Evolutionary conservation across 2,329 filamentous ascomycete genomes (phyloP).

Genomic region (Phaeosphaeria sp.): DNA sequence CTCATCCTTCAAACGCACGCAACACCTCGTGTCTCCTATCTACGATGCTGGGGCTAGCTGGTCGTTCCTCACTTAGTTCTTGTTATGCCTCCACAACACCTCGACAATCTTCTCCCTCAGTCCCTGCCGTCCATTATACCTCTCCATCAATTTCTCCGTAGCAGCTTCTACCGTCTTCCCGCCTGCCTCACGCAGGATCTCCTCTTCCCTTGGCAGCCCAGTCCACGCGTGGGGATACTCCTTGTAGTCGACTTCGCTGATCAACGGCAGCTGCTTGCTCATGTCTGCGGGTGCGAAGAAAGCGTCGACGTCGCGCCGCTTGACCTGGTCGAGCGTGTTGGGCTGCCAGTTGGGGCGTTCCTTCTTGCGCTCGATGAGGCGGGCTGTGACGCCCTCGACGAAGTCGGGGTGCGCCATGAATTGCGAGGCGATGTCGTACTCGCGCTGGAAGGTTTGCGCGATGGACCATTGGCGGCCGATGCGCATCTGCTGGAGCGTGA

Average conservation of each 20-base stretch:
- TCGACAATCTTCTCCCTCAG: slow-evolving; percentile 67
- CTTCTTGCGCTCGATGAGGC: slow-evolving; percentile 74
- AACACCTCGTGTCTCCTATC: background rate
- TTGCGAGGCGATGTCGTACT: slow-evolving; percentile 80
- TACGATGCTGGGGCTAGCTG: background rate
- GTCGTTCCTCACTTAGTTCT: background rate
- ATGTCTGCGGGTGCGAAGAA: slow-evolving; percentile 65
- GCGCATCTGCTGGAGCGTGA: slow-evolving; percentile 83
- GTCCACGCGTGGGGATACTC: slow-evolving; percentile 76
- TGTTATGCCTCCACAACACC: slow-evolving; percentile 58
- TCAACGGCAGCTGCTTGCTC: slow-evolving; percentile 62
- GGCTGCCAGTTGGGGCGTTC: slow-evolving; percentile 78
- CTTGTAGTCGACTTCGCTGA: slow-evolving; percentile 68
- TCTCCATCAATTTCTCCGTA: slow-evolving; percentile 48
- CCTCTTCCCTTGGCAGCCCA: slow-evolving; percentile 75
- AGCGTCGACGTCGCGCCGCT: slow-evolving; percentile 62
- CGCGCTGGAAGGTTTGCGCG: slow-evolving; percentile 80
- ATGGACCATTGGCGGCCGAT: slow-evolving; percentile 80
- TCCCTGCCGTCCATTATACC: slow-evolving; percentile 54
- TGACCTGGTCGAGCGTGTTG: slow-evolving; percentile 72
- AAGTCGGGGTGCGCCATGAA: slow-evolving; percentile 97
- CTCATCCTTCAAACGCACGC: background rate
- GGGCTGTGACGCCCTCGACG: slow-evolving; percentile 84
- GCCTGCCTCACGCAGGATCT: slow-evolving; percentile 58
- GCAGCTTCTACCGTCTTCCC: slow-evolving; percentile 45